Conservation (phyloP, 176 grass and related monocot genomes). For the Rhynchospora pubera region DNA sequence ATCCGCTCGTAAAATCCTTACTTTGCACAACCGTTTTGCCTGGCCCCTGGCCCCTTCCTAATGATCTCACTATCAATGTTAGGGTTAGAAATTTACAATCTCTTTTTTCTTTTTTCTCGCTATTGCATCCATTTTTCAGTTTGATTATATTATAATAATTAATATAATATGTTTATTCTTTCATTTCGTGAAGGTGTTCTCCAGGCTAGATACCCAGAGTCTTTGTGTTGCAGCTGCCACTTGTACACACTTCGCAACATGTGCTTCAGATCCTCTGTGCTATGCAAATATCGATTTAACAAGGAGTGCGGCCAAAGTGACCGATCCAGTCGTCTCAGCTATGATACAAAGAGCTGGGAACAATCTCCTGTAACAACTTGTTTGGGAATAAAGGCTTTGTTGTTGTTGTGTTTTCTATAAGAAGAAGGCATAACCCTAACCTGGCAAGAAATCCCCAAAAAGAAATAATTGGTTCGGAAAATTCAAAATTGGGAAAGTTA, state of each 20-base stretch:
- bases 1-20: slow-evolving; percentile 20
- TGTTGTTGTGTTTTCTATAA: background rate
- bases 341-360: slow-evolving; percentile 41
- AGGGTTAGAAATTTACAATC: too few relatives aligned
- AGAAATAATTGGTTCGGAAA: background rate
- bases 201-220: slow-evolving; percentile 30
- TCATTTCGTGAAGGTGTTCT: slow-evolving; percentile 28
- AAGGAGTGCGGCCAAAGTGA: slow-evolving; percentile 8
- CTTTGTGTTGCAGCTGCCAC: slow-evolving; percentile 29
- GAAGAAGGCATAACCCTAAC: background rate
- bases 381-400: too few relatives aligned
- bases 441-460: background rate
- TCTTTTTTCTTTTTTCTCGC: too few relatives aligned
- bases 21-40: slow-evolving; percentile 30
- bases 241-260: slow-evolving; percentile 33
- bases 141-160: background rate
- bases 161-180: too few relatives aligned
- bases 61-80: slow-evolving; percentile 38
- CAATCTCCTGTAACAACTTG: slow-evolving; percentile 20
- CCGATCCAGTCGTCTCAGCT: slow-evolving; percentile 32
- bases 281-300: slow-evolving; percentile 38
- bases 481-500: background rate
- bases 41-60: slow-evolving; percentile 26
- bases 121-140: background rate
- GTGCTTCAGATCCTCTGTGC: slow-evolving; percentile 31